phyloP scores from a whole-genome alignment of 2,329 filamentous ascomycete genomes.

The Phyllosticta citribraziliensis region DNA sequence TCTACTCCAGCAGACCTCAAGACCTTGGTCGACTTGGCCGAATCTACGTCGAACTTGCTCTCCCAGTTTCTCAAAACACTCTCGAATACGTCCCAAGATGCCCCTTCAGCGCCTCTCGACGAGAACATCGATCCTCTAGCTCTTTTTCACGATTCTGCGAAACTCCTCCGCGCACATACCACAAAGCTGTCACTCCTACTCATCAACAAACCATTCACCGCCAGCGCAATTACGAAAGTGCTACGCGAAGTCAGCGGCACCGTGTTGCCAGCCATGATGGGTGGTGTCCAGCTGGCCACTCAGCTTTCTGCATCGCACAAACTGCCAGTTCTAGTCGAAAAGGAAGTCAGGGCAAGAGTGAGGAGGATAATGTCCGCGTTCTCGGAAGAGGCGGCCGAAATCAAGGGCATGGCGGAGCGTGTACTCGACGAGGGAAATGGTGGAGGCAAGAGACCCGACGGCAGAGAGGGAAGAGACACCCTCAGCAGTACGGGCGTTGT shows the following conservation, averaged over 20 bases:
- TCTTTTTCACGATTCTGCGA: conserved; percentile 61
- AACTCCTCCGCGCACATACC: conserved; percentile 67
- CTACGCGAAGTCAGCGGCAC: conserved; percentile 62
- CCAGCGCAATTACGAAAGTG: conserved; percentile 61
- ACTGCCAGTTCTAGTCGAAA: conserved; percentile 40
- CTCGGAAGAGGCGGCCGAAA: conserved; percentile 38
- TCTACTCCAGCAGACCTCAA: conserved; percentile 14
- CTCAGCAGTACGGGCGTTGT: conserved; percentile 63
- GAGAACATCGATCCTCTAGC: conserved; percentile 41
- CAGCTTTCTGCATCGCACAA: conserved; percentile 31
- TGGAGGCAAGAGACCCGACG: neutral
- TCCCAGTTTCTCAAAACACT: conserved; percentile 25
- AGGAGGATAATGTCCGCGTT: conserved; percentile 55
- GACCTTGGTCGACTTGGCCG: conserved; percentile 25
- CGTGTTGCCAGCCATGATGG: conserved; percentile 65
- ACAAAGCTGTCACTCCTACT: conserved; percentile 83
- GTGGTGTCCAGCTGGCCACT: conserved; percentile 40
- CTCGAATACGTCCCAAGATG: conserved; percentile 11
- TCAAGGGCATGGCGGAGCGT: conserved; percentile 15
- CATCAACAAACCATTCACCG: conserved; percentile 78
- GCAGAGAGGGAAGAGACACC: conserved; percentile 19
- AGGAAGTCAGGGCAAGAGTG: conserved; percentile 52
- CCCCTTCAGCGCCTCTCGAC: conserved; percentile 1
- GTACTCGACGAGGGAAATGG: conserved; percentile 13
- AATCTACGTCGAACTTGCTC: conserved; percentile 27